phyloP scores from a whole-genome alignment of 495 filamentous ascomycete species.

The Penicillium coffeae region DNA sequence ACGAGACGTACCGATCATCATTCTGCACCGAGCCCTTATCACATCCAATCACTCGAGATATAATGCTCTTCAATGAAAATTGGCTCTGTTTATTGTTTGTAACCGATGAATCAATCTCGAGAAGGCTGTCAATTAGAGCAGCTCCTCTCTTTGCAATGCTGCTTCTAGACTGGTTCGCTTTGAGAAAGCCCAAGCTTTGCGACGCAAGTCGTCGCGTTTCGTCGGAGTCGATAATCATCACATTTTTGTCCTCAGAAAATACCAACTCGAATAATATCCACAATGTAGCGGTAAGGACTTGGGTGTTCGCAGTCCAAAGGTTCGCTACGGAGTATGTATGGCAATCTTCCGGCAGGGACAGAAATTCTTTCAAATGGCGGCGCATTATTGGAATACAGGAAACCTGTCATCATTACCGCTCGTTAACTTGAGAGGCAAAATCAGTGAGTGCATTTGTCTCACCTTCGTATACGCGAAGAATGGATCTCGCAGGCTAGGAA shows the following conservation, averaged over 20 bases:
- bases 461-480: conserved; percentile 15
- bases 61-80: conserved; percentile 6
- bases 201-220: conserved; percentile 1
- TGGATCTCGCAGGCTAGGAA: conserved; percentile 9
- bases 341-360: conserved; percentile 4
- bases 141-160: conserved; percentile 7
- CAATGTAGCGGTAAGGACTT: conserved; percentile 10
- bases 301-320: conserved; percentile 13
- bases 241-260: conserved; percentile 4
- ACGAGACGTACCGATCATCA: too few species aligned
- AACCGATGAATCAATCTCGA: conserved; percentile 3
- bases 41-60: conserved; percentile 3
- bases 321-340: conserved; percentile 3
- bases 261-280: conserved; percentile 13
- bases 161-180: conserved; percentile 1
- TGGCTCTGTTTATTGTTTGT: background rate
- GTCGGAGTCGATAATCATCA: background rate
- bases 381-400: conserved; percentile 11
- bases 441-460: too few species aligned
- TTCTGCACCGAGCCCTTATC: background rate
- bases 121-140: conserved; percentile 3
- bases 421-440: too few species aligned
- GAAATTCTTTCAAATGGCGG: conserved; percentile 2
- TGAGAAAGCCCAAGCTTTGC: background rate
- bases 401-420: conserved; percentile 5